A percentile compares a stretch with the other conserved stretches of the same genome.
These are phyloP conservation scores for Trichosporon faecale DNA, from an alignment of 1,284 basidiomycete species.

Conservation along the genomic window DNA sequence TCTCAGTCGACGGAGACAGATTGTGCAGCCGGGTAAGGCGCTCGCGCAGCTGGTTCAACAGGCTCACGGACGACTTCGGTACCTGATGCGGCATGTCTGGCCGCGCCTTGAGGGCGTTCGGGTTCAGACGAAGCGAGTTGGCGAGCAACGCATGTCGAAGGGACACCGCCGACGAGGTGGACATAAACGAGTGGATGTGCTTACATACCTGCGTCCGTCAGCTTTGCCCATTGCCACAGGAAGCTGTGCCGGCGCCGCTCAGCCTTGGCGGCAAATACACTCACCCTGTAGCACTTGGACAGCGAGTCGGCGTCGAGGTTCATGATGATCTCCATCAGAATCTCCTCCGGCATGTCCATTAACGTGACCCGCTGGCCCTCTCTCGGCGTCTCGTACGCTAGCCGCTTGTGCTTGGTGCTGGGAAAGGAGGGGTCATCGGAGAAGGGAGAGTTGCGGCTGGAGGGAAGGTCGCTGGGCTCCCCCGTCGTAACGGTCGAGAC, in stretches of 20 bases:
- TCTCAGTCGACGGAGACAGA: constrained; percentile 29
- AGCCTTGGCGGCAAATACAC: not conserved
- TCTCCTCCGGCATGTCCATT: constrained; percentile 9
- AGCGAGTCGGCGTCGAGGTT: constrained; percentile 1
- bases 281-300: constrained; percentile 10
- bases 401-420: not conserved
- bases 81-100: constrained; percentile 27
- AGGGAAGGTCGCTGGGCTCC: not conserved
- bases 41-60: constrained; percentile 42
- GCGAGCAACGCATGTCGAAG: constrained; percentile 77
- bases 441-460: not conserved
- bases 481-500: constrained; percentile 3
- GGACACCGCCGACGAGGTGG: constrained; percentile 50
- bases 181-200: constrained; percentile 24
- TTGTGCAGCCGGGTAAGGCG: constrained; percentile 43
- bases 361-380: not conserved
- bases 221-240: not conserved
- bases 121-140: constrained; percentile 65
- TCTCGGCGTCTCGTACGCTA: not conserved
- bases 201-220: constrained; percentile 17
- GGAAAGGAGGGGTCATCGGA: not conserved
- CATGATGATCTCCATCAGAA: constrained; percentile 10
- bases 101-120: constrained; percentile 46
- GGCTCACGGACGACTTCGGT: constrained; percentile 50
- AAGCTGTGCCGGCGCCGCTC: not conserved